Evolutionary conservation across 495 filamentous ascomycete genomes (phyloP).

Genomic region (Aspergillus cavernicola): DNA sequence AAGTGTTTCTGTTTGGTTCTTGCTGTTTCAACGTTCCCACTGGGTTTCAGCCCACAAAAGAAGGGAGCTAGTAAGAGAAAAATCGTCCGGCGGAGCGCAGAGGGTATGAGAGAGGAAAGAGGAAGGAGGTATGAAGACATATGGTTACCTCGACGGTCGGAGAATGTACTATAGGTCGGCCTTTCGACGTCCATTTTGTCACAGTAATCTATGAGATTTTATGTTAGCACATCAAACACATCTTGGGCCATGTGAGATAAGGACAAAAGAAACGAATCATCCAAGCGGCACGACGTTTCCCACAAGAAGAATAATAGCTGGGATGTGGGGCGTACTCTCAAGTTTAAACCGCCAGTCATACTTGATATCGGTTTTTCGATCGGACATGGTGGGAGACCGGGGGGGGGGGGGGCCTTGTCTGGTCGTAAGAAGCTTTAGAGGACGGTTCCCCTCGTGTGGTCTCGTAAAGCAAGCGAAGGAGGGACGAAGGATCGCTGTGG

Average conservation of each 20-base stretch:
- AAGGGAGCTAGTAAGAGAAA: neutral
- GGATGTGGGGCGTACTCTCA: slow-evolving; percentile 41
- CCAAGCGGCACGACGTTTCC: neutral
- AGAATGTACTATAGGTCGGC: slow-evolving; percentile 68
- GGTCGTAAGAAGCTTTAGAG: slow-evolving; percentile 5
- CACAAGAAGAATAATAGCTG: slow-evolving; percentile 14
- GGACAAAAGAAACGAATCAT: neutral
- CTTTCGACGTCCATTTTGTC: slow-evolving; percentile 45
- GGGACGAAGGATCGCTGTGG: neutral
- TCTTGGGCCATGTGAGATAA: neutral
- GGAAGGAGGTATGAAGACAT: slow-evolving; percentile 5
- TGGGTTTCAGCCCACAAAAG: neutral
- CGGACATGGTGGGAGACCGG: slow-evolving; percentile 26
- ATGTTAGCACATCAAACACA: slow-evolving; percentile 16
- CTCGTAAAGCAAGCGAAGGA: neutral
- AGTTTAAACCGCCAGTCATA: slow-evolving; percentile 50
- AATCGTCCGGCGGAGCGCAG: neutral
- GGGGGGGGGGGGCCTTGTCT: slow-evolving; percentile 1
- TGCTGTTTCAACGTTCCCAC: neutral
- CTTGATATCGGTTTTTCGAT: slow-evolving; percentile 17
- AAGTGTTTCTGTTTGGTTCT: neutral
- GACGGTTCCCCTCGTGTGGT: neutral
- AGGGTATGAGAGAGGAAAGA: neutral
- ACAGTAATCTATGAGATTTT: slow-evolving; percentile 54
- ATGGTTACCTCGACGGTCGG: slow-evolving; percentile 68